Percentiles rank a stretch among this genome's conserved stretches.
Evolutionary conservation across 2,329 filamentous ascomycete species (phyloP).

Genomic region (Anthostomella pinea): DNA sequence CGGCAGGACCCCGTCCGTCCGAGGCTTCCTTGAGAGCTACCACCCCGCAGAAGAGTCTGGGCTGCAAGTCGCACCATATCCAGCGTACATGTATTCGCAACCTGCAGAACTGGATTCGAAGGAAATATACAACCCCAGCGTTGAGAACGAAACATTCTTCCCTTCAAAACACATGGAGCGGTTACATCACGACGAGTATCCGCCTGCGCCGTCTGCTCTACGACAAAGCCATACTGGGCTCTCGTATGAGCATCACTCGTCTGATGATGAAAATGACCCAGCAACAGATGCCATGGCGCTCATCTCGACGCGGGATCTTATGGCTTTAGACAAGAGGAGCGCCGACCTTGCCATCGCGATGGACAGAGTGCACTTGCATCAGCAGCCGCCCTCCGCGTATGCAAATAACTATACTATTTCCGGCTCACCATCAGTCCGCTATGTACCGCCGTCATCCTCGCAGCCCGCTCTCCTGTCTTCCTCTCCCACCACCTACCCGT

Average conservation of each 20-base stretch:
- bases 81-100: slow-evolving; percentile 22
- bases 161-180: slow-evolving; percentile 39
- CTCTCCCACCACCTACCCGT: slow-evolving; percentile 25
- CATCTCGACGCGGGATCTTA: slow-evolving; percentile 54
- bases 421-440: slow-evolving; percentile 32
- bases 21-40: slow-evolving; percentile 48
- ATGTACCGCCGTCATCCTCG: slow-evolving; percentile 34
- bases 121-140: slow-evolving; percentile 32
- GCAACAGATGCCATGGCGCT: slow-evolving; percentile 40
- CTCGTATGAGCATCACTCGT: slow-evolving; percentile 37
- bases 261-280: slow-evolving; percentile 35
- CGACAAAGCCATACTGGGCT: slow-evolving; percentile 21
- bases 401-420: slow-evolving; percentile 38
- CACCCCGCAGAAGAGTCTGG: slow-evolving; percentile 30
- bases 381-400: slow-evolving; percentile 18
- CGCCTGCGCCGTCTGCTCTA: slow-evolving; percentile 15
- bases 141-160: slow-evolving; percentile 41
- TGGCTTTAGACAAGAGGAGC: slow-evolving; percentile 41
- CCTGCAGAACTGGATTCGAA: slow-evolving; percentile 29
- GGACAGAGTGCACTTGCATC: slow-evolving; percentile 41
- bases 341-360: slow-evolving; percentile 42
- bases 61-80: slow-evolving; percentile 26
- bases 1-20: slow-evolving; percentile 47
- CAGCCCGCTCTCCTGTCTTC: slow-evolving; percentile 35
- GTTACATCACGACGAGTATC: slow-evolving; percentile 32